Evolutionary conservation across 768 basidiomycete genomes (phyloP).

Genomic region (Auriscalpium orientale): DNA sequence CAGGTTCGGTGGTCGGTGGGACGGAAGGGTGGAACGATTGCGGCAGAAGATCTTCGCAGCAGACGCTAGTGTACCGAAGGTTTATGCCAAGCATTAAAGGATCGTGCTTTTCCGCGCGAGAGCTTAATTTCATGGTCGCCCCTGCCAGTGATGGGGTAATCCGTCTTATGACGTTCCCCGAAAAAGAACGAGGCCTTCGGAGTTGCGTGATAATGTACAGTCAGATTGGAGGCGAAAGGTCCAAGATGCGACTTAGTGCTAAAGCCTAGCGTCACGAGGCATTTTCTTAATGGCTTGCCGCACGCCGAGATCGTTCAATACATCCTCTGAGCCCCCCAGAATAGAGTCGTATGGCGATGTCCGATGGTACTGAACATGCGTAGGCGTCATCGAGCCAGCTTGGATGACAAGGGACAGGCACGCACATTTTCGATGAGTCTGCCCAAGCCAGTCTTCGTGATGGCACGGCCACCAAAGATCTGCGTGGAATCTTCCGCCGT

Average conservation of each 20-base stretch:
- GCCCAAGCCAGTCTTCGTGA: constrained; percentile 86
- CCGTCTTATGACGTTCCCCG: neutral
- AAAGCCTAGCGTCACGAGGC: constrained; percentile 43
- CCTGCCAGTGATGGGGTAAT: no score
- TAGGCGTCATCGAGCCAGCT: neutral
- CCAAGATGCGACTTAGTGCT: neutral
- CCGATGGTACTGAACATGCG: constrained; percentile 54
- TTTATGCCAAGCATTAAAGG: no score
- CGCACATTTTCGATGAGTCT: constrained; percentile 70
- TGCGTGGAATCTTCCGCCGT: constrained; percentile 71
- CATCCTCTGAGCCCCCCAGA: constrained; percentile 73
- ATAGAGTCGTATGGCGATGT: constrained; percentile 82
- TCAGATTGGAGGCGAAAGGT: neutral
- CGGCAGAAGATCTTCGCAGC: constrained; percentile 30
- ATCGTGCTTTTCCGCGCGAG: no score
- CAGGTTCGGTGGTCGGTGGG: constrained; percentile 41
- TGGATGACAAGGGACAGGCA: neutral
- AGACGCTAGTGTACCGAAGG: neutral
- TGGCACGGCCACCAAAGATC: constrained; percentile 83
- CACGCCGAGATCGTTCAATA: constrained; percentile 66
- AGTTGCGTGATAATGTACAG: neutral
- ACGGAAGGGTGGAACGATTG: constrained; percentile 38
- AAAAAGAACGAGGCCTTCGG: neutral
- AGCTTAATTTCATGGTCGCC: no score
- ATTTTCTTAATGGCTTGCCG: constrained; percentile 67